These are phyloP conservation scores for Penicillium sp. DNA, from an alignment of 2,329 filamentous ascomycete genomes.

Conservation along the genomic window DNA sequence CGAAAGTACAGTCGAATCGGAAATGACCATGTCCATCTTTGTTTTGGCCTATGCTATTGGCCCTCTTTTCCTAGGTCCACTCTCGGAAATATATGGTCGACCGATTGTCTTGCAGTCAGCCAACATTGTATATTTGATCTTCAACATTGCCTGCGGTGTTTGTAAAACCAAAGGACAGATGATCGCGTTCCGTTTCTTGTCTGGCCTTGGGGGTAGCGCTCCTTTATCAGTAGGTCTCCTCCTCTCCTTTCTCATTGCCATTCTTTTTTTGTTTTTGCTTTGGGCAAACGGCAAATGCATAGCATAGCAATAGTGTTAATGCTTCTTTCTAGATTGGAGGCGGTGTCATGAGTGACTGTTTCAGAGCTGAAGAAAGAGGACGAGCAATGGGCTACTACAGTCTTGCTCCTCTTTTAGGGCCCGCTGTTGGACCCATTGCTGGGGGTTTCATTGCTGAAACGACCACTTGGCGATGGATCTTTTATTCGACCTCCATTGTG, in stretches of 20 bases:
- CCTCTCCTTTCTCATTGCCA: neutral
- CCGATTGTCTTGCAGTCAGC: constrained; percentile 52
- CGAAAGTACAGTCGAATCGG: constrained; percentile 38
- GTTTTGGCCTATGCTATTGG: constrained; percentile 53
- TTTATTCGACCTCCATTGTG: constrained; percentile 63
- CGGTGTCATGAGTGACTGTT: constrained; percentile 55
- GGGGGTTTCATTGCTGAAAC: constrained; percentile 60
- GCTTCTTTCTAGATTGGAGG: constrained; percentile 38
- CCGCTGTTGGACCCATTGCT: constrained; percentile 58
- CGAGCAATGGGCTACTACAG: constrained; percentile 57
- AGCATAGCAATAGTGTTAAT: neutral
- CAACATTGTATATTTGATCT: constrained; percentile 55
- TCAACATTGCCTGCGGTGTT: constrained; percentile 59
- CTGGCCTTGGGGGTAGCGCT: constrained; percentile 57
- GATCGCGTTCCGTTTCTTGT: constrained; percentile 56
- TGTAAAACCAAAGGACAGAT: constrained; percentile 51
- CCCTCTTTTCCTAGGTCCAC: constrained; percentile 49
- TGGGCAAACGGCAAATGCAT: neutral
- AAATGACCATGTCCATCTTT: constrained; percentile 54
- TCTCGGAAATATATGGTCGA: constrained; percentile 56
- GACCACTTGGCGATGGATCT: constrained; percentile 70
- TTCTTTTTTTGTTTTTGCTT: neutral
- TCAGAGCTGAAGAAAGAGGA: constrained; percentile 58
- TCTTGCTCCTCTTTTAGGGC: constrained; percentile 58
- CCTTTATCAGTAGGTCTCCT: constrained; percentile 44